Evolutionary conservation across 805 yeast species (phyloP), one percentile per base, ranked within the genome.

Genomic region (Tetrapisispora namnaoensis): DNA sequence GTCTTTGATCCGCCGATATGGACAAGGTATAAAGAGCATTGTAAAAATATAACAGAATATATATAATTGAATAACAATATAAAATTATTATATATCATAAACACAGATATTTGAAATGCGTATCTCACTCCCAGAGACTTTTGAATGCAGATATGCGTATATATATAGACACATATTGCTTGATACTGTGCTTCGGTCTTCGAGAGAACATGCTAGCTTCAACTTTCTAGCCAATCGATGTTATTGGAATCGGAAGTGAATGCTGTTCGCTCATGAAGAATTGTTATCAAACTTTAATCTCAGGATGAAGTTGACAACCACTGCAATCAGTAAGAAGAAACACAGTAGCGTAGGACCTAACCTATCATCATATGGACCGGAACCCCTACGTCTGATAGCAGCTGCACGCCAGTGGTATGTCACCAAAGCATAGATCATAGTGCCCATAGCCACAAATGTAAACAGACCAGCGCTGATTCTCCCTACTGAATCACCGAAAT

Each of bases 391-490:
- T 69, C 99, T 83, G 58, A 93, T 93, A 51, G 99, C 99, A 65
- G 90, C 88, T 1, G 99, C 99, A 74, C 99, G 86, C 99, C 99
- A 95, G 70, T 93, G 99, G 68, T 93, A 93, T 13, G 98, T 93
- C 44, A 88, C 77, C 53, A 93, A 76, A 1, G 99, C 99, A 62
- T 93, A 93, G 2, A 83, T 77, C 99, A 93, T 93, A 22, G 99
- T 91, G 55, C 86, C 88, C 97, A 93, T 91, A 54, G 99, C 95
- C 49, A 93, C 90, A 52, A 91, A 74, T 3, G 99, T 95, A 75
- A 93, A 93, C 49, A 93, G 73, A 4, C 91, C 93, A 42, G 99
- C 98, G 57, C 93, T 82, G 50, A 93, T 80, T 61, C 95, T 79
- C 53, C 98, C 98, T 41, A 91, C 79, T 52, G 79, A 77, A 70